Conservation (phyloP, 805 yeast genomes). For the Ogataea trehaloabstinens region DNA sequence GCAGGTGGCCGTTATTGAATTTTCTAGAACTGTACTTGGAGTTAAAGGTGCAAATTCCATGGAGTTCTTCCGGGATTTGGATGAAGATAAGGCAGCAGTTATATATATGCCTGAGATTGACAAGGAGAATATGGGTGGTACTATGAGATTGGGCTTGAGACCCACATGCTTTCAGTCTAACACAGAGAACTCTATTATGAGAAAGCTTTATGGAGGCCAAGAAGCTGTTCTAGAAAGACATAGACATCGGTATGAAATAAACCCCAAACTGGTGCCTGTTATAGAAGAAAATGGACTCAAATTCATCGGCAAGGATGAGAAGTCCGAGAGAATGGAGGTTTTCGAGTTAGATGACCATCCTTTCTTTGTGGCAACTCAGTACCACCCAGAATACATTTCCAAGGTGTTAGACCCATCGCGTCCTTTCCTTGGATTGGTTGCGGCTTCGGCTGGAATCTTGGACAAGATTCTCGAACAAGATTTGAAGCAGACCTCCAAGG, state of each 20-base stretch:
- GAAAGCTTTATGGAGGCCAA: conserved; percentile 73
- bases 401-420: conserved; percentile 95
- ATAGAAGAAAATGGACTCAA: conserved; percentile 78
- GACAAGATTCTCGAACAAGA: conserved; percentile 56
- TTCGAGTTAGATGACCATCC: conserved; percentile 85
- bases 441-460: conserved; percentile 86
- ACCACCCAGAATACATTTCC: conserved; percentile 96
- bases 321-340: conserved; percentile 89
- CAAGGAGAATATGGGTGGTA: conserved; percentile 94
- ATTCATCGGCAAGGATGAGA: conserved; percentile 93
- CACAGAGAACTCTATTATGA: conserved; percentile 59
- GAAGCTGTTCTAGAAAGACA: conserved; percentile 85
- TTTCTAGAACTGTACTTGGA: conserved; percentile 77
- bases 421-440: conserved; percentile 94
- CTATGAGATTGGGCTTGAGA: conserved; percentile 97
- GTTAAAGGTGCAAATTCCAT: conserved; percentile 67
- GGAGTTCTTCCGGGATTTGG: conserved; percentile 70
- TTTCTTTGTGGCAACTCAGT: conserved; percentile 92
- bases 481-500: conserved; percentile 28
- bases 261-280: conserved; percentile 71
- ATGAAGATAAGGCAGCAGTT: conserved; percentile 69
- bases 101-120: conserved; percentile 99
- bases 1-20: conserved; percentile 96
- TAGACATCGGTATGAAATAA: conserved; percentile 97
- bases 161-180: conserved; percentile 75